phyloP scores from a whole-genome alignment of 2,329 filamentous ascomycete genomes.

The Lecanoromycetidae sp. region DNA sequence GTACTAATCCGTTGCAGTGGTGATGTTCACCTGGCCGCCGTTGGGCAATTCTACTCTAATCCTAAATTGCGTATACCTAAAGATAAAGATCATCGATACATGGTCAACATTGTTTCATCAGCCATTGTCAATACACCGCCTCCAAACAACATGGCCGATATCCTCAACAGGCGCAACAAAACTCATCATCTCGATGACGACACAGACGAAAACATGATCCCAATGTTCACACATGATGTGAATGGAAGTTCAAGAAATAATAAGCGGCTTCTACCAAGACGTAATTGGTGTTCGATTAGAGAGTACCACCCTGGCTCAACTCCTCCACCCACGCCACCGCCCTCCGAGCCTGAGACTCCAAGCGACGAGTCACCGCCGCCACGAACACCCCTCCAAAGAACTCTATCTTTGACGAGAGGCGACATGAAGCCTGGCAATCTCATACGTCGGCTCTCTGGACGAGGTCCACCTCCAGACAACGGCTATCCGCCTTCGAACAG shows the following conservation, averaged over 20 bases:
- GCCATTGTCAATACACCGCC: conserved; percentile 89
- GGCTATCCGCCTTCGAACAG: conserved; percentile 18
- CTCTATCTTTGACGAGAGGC: conserved; percentile 48
- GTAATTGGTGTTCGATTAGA: conserved; percentile 92
- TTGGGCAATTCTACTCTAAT: conserved; percentile 92
- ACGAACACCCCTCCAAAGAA: conserved; percentile 39
- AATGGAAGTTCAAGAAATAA: conserved; percentile 87
- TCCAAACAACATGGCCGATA: conserved; percentile 74
- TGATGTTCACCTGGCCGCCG: conserved; percentile 82
- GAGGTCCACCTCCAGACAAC: conserved; percentile 31
- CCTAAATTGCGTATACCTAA: conserved; percentile 71
- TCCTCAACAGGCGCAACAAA: conserved; percentile 86
- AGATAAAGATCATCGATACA: conserved; percentile 87
- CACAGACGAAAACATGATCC: conserved; percentile 93
- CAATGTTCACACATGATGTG: conserved; percentile 78
- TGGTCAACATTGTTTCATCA: conserved; percentile 89
- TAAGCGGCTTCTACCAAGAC: conserved; percentile 70
- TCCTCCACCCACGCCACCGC: conserved; percentile 55
- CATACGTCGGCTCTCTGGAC: conserved; percentile 37
- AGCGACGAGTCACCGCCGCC: conserved; percentile 21
- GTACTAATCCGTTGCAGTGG: conserved; percentile 43
- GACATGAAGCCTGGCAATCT: conserved; percentile 36
- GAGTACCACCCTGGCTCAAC: conserved; percentile 69
- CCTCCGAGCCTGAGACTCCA: conserved; percentile 35
- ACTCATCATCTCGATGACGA: conserved; percentile 52